Conservation (phyloP, 306 rosid species). For the Lathyrus sativus region DNA sequence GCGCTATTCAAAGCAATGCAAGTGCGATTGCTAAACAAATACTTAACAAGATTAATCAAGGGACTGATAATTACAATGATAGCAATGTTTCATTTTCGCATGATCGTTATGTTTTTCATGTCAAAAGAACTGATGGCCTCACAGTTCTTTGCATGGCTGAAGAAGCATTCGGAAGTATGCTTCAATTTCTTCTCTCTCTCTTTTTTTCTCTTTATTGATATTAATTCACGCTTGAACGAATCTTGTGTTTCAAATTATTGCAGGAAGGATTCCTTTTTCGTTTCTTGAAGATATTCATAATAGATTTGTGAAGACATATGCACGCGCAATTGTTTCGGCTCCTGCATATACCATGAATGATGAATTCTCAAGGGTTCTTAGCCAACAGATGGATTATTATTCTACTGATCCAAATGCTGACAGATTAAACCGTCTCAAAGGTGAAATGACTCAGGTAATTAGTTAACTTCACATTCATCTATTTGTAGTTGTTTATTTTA, state of each 20-base stretch:
- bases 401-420: conserved; percentile 88
- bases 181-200: background rate
- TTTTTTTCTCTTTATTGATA: background rate
- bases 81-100: conserved; percentile 57
- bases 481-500: background rate
- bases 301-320: conserved; percentile 80
- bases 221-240: background rate
- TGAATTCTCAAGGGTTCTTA: conserved; percentile 83
- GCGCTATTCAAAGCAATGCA: conserved; percentile 51
- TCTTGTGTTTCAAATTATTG: conserved; percentile 11
- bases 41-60: conserved; percentile 41
- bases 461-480: background rate
- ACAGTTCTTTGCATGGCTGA: conserved; percentile 68
- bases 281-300: conserved; percentile 92
- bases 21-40: conserved; percentile 52
- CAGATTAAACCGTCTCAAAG: conserved; percentile 83
- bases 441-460: conserved; percentile 89
- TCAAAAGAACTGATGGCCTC: conserved; percentile 58
- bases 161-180: conserved; percentile 57
- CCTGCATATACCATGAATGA: conserved; percentile 92
- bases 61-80: conserved; percentile 30
- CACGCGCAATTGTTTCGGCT: conserved; percentile 73
- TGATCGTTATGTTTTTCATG: conserved; percentile 62
- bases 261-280: conserved; percentile 87
- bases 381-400: conserved; percentile 86